Evolutionary conservation across 2,329 filamentous ascomycete species (phyloP).

Genomic region (Torrubiellomyces zombiae): DNA sequence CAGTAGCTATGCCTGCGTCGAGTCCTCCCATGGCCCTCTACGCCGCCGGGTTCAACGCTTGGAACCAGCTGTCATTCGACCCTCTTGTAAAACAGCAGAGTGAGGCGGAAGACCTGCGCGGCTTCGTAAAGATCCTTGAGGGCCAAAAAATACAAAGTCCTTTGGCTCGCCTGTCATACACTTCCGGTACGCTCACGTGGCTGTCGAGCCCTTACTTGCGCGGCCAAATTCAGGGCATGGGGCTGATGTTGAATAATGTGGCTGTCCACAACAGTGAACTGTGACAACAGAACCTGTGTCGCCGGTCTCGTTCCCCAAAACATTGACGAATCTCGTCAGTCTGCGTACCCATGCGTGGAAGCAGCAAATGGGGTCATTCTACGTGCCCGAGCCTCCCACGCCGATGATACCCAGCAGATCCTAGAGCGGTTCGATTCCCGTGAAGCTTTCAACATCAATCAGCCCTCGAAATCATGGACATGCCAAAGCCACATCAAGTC

Average conservation of each 20-base stretch:
- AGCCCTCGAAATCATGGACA: conserved; percentile 7
- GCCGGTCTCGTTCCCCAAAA: no score
- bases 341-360: no score
- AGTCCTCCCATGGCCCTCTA: conserved; percentile 29
- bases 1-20: no score
- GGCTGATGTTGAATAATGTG: no score
- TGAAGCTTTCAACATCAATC: conserved; percentile 5
- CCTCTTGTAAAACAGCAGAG: conserved; percentile 1
- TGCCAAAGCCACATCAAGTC: conserved; percentile 17
- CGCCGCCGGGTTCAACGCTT: conserved; percentile 41
- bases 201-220: no score
- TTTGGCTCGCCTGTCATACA: conserved; percentile 24
- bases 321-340: no score
- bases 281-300: no score
- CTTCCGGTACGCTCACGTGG: conserved; percentile 32
- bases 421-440: conserved; percentile 10
- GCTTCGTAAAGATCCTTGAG: conserved; percentile 26
- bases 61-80: conserved; percentile 32
- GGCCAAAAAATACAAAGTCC: conserved; percentile 18
- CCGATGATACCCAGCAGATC: conserved; percentile 1
- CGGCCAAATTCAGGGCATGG: not conserved
- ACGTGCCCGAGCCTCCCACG: no score
- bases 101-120: conserved; percentile 27
- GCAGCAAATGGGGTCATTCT: no score
- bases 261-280: no score